Evolutionary conservation across 2,329 filamentous ascomycete genomes (phyloP), one percentile per base, ranked within the genome.

Genomic region (Zymoseptoria crescenta): DNA sequence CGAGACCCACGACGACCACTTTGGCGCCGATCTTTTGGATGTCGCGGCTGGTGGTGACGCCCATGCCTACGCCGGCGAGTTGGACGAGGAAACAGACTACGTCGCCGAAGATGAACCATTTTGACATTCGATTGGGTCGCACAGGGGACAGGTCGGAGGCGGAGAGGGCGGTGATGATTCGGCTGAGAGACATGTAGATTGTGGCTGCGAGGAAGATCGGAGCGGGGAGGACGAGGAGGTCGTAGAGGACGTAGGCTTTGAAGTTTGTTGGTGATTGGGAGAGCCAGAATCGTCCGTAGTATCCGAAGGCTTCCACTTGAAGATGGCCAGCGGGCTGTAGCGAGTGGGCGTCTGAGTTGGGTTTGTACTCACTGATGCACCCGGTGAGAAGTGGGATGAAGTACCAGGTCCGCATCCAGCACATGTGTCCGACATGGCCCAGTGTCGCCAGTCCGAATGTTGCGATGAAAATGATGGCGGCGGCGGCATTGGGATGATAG

Each of bases 91-190:
- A 81, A 1, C 78, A 80, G 5, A 82, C 54, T 3, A 84, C 67
- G 62, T 85, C 83, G 35, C 81, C 80, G 6, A 68, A 55, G 3
- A 86, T 81, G 60, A 85, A 85, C 41, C 80, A 73, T 56, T 76
- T 80, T 2, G 82, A 84, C 5, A 84, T 68, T 75, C 77, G 79
- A 7, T 60, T 73, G 1, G 73, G 69, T 1, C 71, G 65, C 50
- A 82, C 73, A 20, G 80, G 60, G 0, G 79, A 77, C 63, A 64
- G 62, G 24, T 63, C 57, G 5, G 56, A 56, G 1, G 64, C 62
- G n/a, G 64, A 62, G 50, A 56, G 57, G 7, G 62, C 59, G 19
- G 51, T 41, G 19, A 79, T 73, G 2, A 76, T 69, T 24, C 75
- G 72, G 2, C 74, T 72, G 2, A 78, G 72, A 27, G 74, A 75